Conservation (phyloP, 2,329 filamentous ascomycete species). For the Purpureocillium takamizusanense region DNA sequence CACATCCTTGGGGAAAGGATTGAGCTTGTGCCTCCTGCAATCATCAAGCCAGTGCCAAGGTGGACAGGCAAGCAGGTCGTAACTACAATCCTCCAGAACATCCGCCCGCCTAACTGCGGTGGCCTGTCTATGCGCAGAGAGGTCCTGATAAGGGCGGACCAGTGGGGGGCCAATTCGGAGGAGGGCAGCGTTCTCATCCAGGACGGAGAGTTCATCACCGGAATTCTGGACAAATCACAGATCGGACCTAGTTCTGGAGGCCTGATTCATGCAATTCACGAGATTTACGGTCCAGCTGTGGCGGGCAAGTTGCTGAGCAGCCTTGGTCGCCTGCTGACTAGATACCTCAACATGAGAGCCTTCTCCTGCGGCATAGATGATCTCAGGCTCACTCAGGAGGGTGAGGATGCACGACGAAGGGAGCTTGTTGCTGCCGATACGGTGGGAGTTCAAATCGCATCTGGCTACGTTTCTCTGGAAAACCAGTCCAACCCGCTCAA, state of each 20-base stretch:
- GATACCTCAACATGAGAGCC: slow-evolving; percentile 84
- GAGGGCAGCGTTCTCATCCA: slow-evolving; percentile 76
- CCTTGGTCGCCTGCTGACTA: slow-evolving; percentile 79
- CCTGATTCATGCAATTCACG: slow-evolving; percentile 85
- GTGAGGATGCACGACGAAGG: slow-evolving; percentile 62
- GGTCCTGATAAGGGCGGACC: slow-evolving; percentile 65
- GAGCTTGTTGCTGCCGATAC: slow-evolving; percentile 57
- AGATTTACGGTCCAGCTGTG: slow-evolving; percentile 79
- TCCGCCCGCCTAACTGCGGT: slow-evolving; percentile 66
- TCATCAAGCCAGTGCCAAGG: slow-evolving; percentile 69
- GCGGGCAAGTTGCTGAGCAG: slow-evolving; percentile 85
- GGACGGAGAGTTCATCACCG: slow-evolving; percentile 78
- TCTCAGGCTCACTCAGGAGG: slow-evolving; percentile 71
- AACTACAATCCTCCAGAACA: slow-evolving; percentile 86
- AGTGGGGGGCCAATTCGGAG: slow-evolving; percentile 68
- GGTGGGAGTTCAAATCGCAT: slow-evolving; percentile 70
- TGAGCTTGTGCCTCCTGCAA: slow-evolving; percentile 68
- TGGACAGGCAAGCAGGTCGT: slow-evolving; percentile 98
- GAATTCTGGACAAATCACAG: slow-evolving; percentile 92
- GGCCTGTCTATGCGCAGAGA: slow-evolving; percentile 73
- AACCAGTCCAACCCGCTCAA: slow-evolving; percentile 55
- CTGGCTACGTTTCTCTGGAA: slow-evolving; percentile 80
- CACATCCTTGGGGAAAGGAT: slow-evolving; percentile 80
- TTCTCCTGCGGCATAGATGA: slow-evolving; percentile 98
- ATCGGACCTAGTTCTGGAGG: slow-evolving; percentile 82